These are phyloP conservation scores for Debaryomyces udenii DNA, from an alignment of 1,139 yeast species.

Conservation along the genomic window DNA sequence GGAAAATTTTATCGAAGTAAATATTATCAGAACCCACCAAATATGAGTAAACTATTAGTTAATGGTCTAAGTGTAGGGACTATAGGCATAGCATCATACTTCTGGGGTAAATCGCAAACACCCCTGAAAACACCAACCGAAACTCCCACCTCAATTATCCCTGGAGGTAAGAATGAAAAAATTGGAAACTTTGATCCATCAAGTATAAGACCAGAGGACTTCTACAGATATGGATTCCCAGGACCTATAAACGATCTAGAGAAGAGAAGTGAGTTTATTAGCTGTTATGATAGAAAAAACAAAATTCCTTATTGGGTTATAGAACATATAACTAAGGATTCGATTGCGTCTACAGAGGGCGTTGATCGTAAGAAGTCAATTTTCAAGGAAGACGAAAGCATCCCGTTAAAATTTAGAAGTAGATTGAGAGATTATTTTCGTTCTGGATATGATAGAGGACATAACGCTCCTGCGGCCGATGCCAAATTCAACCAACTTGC, in stretches of 20 bases:
- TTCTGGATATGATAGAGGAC: constrained; percentile 96
- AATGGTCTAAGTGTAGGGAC: constrained; percentile 40
- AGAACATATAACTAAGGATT: constrained; percentile 84
- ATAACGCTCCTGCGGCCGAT: constrained; percentile 97
- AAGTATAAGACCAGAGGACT: constrained; percentile 66
- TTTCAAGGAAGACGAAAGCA: constrained; percentile 83
- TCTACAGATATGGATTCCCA: constrained; percentile 89
- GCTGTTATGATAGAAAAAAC: constrained; percentile 83
- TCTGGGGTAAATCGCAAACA: constrained; percentile 41
- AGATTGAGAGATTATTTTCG: constrained; percentile 84
- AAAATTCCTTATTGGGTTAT: constrained; percentile 88
- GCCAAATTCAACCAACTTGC: constrained; percentile 89
- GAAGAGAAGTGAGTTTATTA: constrained; percentile 71
- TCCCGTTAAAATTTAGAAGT: constrained; percentile 78
- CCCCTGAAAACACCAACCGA: constrained; percentile 10
- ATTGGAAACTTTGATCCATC: constrained; percentile 29
- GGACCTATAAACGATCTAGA: constrained; percentile 90
- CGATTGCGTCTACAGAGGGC: constrained; percentile 50
- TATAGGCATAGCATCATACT: constrained; percentile 46
- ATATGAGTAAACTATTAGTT: constrained; percentile 36
- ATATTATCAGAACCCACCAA: neutral
- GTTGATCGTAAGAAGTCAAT: constrained; percentile 80
- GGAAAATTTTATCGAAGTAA: constrained; percentile 1
- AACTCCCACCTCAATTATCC: constrained; percentile 15
- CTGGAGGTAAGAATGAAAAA: constrained; percentile 17